phyloP scores from a whole-genome alignment of 1,284 basidiomycete species.

The Golubevia sp. region DNA sequence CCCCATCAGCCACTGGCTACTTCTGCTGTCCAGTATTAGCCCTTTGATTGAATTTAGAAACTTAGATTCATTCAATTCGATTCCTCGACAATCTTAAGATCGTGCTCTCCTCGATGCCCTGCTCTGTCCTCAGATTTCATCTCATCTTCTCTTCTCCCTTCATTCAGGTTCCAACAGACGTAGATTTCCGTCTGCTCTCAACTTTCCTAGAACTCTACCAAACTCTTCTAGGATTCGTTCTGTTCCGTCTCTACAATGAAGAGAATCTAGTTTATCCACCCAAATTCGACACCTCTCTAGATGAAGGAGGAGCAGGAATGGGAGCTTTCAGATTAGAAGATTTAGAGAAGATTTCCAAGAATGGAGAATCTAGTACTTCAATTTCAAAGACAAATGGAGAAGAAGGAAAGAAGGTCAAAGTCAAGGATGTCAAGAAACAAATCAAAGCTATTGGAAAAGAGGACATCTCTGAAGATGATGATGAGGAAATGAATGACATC shows the following conservation, averaged over 20 bases:
- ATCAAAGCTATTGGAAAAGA: conserved; percentile 42
- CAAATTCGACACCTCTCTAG: conserved; percentile 47
- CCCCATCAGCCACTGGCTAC: no score
- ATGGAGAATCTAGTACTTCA: no score
- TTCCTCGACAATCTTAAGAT: no score
- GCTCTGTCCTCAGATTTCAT: conserved; percentile 74
- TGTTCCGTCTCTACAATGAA: conserved; percentile 60
- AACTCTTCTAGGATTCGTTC: conserved; percentile 57
- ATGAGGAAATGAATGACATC: conserved; percentile 20
- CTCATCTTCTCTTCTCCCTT: not conserved
- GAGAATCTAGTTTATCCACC: conserved; percentile 59
- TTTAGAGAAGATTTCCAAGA: conserved; percentile 33
- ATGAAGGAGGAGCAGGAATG: conserved; percentile 51
- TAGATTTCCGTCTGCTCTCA: conserved; percentile 62
- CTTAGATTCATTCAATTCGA: no score
- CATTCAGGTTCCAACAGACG: conserved; percentile 44
- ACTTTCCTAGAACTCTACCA: conserved; percentile 61
- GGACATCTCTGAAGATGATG: conserved; percentile 9
- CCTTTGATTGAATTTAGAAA: no score
- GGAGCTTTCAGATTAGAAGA: conserved; percentile 45
- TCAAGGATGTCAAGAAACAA: conserved; percentile 55
- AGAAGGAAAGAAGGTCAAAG: conserved; percentile 45
- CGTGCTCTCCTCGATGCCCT: no score
- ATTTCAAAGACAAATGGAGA: conserved; percentile 16
- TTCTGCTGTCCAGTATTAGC: no score